These are phyloP conservation scores for Crithidia thermophila DNA, from an alignment of 208 protist genomes.

Conservation along the genomic window DNA sequence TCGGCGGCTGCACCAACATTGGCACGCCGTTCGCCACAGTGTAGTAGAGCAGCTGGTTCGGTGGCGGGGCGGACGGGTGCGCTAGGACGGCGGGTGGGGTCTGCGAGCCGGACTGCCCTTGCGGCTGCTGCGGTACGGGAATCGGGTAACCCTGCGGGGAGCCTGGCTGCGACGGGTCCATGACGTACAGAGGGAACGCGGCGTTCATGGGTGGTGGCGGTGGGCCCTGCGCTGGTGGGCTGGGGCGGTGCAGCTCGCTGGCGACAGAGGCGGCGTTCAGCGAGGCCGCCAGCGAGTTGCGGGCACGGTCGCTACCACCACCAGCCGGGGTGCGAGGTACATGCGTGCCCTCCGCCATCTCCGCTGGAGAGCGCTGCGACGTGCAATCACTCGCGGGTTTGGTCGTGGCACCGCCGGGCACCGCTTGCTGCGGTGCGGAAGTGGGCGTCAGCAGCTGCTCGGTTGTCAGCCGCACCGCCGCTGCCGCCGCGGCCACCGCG, in stretches of 20 bases:
- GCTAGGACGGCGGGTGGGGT: background rate
- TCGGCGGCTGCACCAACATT: slow-evolving; percentile 24
- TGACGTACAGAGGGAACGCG: background rate
- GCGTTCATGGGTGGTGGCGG: background rate
- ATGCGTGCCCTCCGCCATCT: too few species aligned
- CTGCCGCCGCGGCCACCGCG: too few species aligned
- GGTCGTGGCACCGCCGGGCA: background rate
- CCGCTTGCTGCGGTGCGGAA: background rate
- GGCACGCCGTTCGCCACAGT: slow-evolving; percentile 26
- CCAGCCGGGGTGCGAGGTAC: too few species aligned
- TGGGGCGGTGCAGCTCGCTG: too few species aligned
- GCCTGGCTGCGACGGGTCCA: background rate
- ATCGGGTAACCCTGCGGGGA: background rate
- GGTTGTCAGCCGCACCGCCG: too few species aligned
- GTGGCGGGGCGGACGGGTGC: background rate
- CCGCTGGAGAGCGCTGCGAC: too few species aligned
- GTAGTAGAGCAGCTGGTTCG: slow-evolving; percentile 29
- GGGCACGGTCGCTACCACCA: too few species aligned
- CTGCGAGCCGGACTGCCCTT: background rate
- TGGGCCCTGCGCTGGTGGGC: background rate
- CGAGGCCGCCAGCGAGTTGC: too few species aligned
- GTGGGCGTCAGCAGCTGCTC: background rate
- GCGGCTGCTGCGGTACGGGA: background rate
- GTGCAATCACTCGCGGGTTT: background rate
- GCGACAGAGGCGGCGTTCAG: too few species aligned